A percentile compares a stretch with the other conserved stretches of the same genome.
phyloP scores from a whole-genome alignment of 2,329 filamentous ascomycete species.

The Trichoderma hamatum region DNA sequence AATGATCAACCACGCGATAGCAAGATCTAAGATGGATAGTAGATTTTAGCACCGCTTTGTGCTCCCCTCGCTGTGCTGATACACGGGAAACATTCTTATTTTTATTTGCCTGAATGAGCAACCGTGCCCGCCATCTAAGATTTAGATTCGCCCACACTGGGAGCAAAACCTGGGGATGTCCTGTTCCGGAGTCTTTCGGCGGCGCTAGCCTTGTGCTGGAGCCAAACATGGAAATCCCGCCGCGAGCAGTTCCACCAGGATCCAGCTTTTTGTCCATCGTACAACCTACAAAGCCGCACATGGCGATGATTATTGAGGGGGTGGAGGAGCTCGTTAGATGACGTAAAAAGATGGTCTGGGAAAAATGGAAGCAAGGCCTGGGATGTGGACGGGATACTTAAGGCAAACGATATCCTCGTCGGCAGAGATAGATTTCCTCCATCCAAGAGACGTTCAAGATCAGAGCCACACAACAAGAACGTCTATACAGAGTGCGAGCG shows the following conservation, averaged over 20 bases:
- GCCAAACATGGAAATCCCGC: slow-evolving; percentile 19
- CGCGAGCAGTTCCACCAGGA: slow-evolving; percentile 15
- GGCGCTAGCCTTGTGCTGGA: slow-evolving; percentile 19
- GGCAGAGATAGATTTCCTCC: not conserved
- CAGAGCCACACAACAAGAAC: not conserved
- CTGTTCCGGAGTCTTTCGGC: slow-evolving; percentile 6
- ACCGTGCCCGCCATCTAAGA: slow-evolving; percentile 11
- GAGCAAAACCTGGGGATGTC: slow-evolving; percentile 13
- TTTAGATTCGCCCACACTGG: slow-evolving; percentile 3
- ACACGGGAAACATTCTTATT: not conserved
- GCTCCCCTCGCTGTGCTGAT: not conserved
- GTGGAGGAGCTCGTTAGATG: slow-evolving; percentile 1
- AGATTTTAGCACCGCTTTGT: not conserved
- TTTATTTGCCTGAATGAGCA: slow-evolving; percentile 10
- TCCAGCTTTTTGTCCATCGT: slow-evolving; percentile 18
- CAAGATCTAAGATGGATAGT: slow-evolving; percentile 2
- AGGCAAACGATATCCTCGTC: slow-evolving; percentile 1
- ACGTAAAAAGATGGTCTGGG: slow-evolving; percentile 21
- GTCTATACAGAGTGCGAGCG: not conserved
- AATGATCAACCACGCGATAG: not conserved
- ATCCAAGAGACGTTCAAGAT: not conserved
- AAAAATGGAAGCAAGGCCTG: not conserved
- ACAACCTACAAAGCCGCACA: not conserved
- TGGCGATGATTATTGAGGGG: slow-evolving; percentile 22
- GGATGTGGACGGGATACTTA: slow-evolving; percentile 9